These are phyloP conservation scores for Pisolithus microcarpus DNA, from an alignment of 768 basidiomycete species.

Conservation along the genomic window DNA sequence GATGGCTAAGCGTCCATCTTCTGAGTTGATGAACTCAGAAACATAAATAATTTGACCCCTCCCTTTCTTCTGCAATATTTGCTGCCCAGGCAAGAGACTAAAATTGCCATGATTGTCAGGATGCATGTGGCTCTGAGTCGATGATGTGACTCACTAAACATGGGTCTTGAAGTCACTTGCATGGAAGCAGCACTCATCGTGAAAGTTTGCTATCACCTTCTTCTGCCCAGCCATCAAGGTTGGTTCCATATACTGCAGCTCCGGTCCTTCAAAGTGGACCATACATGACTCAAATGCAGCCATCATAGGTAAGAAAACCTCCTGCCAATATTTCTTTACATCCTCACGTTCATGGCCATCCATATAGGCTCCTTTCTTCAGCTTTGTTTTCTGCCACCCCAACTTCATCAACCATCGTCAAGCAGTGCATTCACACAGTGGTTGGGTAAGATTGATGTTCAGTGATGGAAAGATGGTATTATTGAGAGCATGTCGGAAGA, in stretches of 20 bases:
- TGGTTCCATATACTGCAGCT: not conserved
- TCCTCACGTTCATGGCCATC: constrained; percentile 10
- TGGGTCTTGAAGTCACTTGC: constrained; percentile 16
- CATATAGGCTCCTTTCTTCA: too few relatives aligned
- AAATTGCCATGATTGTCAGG: too few relatives aligned
- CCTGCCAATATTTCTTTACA: not conserved
- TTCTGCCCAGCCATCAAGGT: not conserved
- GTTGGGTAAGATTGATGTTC: constrained; percentile 17
- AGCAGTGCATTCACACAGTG: constrained; percentile 17
- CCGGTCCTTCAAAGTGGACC: not conserved
- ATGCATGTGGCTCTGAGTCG: too few relatives aligned
- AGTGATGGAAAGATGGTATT: constrained; percentile 25
- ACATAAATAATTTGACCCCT: constrained; percentile 30
- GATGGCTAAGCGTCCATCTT: constrained; percentile 13
- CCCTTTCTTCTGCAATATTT: constrained; percentile 5
- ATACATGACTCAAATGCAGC: not conserved
- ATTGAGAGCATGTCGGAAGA: constrained; percentile 23
- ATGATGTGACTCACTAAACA: too few relatives aligned
- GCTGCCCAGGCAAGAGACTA: not conserved
- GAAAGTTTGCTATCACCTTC: not conserved
- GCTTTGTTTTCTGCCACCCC: constrained; percentile 3
- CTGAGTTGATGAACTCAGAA: constrained; percentile 33
- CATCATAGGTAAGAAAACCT: not conserved
- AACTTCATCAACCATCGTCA: constrained; percentile 8
- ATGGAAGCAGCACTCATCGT: constrained; percentile 5